Percentiles rank a stretch among this genome's conserved stretches.
Conservation (phyloP, 768 basidiomycete species). For the Nidularia pulvinata region DNA sequence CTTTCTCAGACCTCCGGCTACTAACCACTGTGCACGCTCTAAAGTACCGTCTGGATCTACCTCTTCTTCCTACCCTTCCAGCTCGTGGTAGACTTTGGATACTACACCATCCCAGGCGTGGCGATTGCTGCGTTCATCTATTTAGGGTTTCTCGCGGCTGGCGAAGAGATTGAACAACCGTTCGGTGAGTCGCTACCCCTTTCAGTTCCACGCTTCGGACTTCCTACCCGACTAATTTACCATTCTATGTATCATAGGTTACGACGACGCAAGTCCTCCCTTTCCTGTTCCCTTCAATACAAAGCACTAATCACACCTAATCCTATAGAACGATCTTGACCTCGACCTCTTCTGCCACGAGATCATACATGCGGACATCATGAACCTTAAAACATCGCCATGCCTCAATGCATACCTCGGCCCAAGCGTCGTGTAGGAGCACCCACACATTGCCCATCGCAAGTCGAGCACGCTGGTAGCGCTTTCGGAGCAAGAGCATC, state of each 20-base stretch:
- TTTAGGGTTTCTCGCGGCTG: slow-evolving; percentile 75
- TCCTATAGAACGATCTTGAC: slow-evolving; percentile 59
- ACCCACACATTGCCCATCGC: slow-evolving; percentile 2
- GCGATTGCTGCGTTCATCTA: slow-evolving; percentile 70
- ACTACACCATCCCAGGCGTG: slow-evolving; percentile 68
- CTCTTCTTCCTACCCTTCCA: slow-evolving; percentile 82
- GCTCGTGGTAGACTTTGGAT: slow-evolving; percentile 58
- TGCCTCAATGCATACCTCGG: slow-evolving; percentile 48
- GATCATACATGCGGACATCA: slow-evolving; percentile 57
- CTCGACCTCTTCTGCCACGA: slow-evolving; percentile 62
- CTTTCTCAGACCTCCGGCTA: no score
- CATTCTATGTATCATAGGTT: no score
- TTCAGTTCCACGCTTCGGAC: no score
- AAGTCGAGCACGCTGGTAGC: slow-evolving; percentile 6
- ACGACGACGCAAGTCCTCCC: slow-evolving; percentile 60
- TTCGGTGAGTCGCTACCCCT: no score
- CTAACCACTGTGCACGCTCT: no score
- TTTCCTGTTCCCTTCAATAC: neutral
- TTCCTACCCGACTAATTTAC: no score
- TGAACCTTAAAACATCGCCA: slow-evolving; percentile 47
- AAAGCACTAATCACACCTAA: neutral
- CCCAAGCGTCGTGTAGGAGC: slow-evolving; percentile 11
- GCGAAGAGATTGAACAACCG: slow-evolving; percentile 70
- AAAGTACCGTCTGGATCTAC: slow-evolving; percentile 68
- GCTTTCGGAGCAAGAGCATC: neutral